Evolutionary conservation across 2,329 filamentous ascomycete species (phyloP).

Genomic region (Canariomyces notabilis): DNA sequence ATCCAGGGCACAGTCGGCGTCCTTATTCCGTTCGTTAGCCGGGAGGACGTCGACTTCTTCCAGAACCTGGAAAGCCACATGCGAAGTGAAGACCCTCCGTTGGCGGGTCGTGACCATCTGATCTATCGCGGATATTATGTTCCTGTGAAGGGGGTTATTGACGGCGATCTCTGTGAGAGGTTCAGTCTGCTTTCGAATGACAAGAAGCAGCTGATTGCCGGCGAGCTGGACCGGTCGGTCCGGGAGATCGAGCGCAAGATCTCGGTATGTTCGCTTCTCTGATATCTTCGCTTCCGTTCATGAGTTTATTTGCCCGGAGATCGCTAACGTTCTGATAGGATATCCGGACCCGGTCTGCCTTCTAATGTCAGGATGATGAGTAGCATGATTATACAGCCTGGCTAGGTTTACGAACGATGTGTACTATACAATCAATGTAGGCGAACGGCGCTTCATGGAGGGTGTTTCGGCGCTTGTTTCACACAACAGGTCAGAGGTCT

Average conservation of each 20-base stretch:
- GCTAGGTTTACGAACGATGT: neutral
- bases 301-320: too few relatives aligned
- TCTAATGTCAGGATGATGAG: slow-evolving; percentile 36
- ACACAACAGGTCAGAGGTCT: neutral
- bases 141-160: slow-evolving; percentile 92
- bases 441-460: slow-evolving; percentile 11
- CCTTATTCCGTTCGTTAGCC: slow-evolving; percentile 82
- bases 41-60: slow-evolving; percentile 97
- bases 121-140: slow-evolving; percentile 96
- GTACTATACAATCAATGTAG: slow-evolving; percentile 1
- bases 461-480: slow-evolving; percentile 3
- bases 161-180: slow-evolving; percentile 92
- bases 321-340: slow-evolving; percentile 37
- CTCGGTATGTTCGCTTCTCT: slow-evolving; percentile 46
- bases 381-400: neutral
- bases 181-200: slow-evolving; percentile 79
- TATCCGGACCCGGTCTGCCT: slow-evolving; percentile 55
- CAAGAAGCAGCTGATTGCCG: slow-evolving; percentile 92
- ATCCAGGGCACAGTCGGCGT: slow-evolving; percentile 92
- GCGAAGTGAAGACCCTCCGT: slow-evolving; percentile 75
- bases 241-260: slow-evolving; percentile 96
- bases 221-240: slow-evolving; percentile 83
- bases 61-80: slow-evolving; percentile 87
- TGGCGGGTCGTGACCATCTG: slow-evolving; percentile 89
- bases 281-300: too few relatives aligned